Evolutionary conservation across 805 yeast species (phyloP), one percentile per base, ranked within the genome.

Genomic region (Starmerella geochares): DNA sequence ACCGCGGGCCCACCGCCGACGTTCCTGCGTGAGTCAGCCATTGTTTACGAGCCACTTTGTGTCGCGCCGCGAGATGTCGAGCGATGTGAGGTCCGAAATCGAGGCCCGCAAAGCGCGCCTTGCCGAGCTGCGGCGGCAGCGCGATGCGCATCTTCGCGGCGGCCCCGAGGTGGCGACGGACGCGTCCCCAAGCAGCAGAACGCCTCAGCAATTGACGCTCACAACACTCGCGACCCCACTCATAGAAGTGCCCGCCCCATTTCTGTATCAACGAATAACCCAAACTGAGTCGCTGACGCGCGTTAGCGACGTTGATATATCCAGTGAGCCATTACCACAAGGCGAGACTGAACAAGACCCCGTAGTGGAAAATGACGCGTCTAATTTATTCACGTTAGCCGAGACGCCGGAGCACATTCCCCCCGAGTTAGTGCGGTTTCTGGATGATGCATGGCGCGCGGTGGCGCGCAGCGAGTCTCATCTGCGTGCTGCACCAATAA

Each of bases 71-170:
- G 14, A 31, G n/a, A 45, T 40, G 41, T n/a, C 35, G 27, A 33
- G 37, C 11, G 61, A 59, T 46, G 59, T 74, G 53, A 54, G 63
- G 32, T 71, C 66, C 45, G 72, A 72, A 56, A 69, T 79, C 38
- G 82, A 78, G 58, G 76, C 75, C 47, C 77, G 78, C 55, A 66
- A 70, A 50, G 72, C 69, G 40, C 69, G 72, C 47, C 61, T 79
- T 29, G 76, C 75, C 28, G 77, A 74, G 60, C 67, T 79, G n/a
- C 64, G 78, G 31, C 69, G 68, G 33, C 72, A 70, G 56, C 60
- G 81, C 28, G 73, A 67, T 10, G 54, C 51, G 21, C 46, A 66
- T 21, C 10, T 32, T 60, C 33, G 50, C 42, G 17, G 24, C 2
- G 35, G 21, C 24, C 20, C 28, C 8, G 41, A 11, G 23, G 14